These are phyloP conservation scores for Phalaenopsis hybrid DNA, from an alignment of 116 monocot species.

Conservation along the genomic window DNA sequence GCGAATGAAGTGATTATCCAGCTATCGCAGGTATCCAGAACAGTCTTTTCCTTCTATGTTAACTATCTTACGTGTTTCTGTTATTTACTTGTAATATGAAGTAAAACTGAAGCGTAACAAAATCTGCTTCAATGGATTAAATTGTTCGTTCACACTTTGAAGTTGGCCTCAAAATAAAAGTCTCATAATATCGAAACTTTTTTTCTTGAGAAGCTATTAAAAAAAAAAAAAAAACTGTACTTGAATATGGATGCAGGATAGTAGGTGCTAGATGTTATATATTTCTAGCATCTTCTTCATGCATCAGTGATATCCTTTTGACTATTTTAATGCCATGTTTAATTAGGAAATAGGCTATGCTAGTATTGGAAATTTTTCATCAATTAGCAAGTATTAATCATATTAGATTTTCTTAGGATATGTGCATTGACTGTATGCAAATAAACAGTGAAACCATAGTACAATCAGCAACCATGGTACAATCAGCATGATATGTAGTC, in stretches of 20 bases:
- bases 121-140: too few relatives aligned
- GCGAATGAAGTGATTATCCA: slow-evolving; percentile 40
- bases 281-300: background rate
- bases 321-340: too few relatives aligned
- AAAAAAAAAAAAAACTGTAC: background rate
- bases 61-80: background rate
- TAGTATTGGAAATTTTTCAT: background rate
- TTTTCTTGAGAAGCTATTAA: background rate
- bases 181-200: background rate
- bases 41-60: background rate
- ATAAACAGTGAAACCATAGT: too few relatives aligned
- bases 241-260: background rate
- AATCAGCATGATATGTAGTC: too few relatives aligned
- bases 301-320: background rate
- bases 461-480: too few relatives aligned
- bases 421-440: too few relatives aligned
- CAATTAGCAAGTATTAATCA: background rate
- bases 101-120: background rate
- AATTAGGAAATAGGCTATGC: background rate
- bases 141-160: background rate
- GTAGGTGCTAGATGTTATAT: background rate
- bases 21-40: slow-evolving; percentile 39
- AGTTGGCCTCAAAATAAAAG: background rate
- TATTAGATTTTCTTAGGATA: too few relatives aligned
- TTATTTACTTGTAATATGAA: background rate